These are phyloP conservation scores for Colletotrichum tropicale DNA, from an alignment of 2,329 filamentous ascomycete species.

Conservation along the genomic window DNA sequence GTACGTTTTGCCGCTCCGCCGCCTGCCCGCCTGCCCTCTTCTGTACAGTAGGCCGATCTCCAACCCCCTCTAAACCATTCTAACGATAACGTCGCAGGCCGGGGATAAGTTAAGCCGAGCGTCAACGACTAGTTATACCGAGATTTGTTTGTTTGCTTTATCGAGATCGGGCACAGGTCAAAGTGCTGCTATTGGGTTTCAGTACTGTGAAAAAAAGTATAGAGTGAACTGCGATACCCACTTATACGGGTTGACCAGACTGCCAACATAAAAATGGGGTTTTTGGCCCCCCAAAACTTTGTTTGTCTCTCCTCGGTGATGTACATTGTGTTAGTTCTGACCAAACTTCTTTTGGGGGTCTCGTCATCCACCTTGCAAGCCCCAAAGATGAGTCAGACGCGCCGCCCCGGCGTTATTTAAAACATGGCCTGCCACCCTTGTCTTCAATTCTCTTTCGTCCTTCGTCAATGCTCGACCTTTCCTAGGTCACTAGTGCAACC, in stretches of 20 bases:
- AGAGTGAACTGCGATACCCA: background rate
- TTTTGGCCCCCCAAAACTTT: background rate
- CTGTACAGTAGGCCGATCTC: background rate
- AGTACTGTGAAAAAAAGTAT: background rate
- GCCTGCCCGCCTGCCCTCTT: background rate
- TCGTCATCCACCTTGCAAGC: background rate
- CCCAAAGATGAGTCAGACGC: background rate
- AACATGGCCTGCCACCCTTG: background rate
- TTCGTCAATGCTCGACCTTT: background rate
- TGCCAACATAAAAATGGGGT: background rate
- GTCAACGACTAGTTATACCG: background rate
- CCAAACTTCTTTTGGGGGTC: background rate
- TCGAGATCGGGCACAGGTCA: background rate
- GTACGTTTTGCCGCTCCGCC: background rate
- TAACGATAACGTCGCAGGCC: background rate
- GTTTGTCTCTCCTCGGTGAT: background rate
- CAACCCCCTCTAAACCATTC: background rate
- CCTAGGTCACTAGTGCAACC: background rate
- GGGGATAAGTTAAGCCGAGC: background rate
- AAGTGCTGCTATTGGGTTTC: background rate
- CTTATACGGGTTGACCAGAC: background rate
- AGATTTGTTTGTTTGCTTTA: background rate
- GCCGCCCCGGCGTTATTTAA: background rate
- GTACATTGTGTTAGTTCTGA: background rate
- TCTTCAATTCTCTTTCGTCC: background rate